phyloP scores from a whole-genome alignment of 2,329 filamentous ascomycete genomes.

The Cucurbitaria berberidis region DNA sequence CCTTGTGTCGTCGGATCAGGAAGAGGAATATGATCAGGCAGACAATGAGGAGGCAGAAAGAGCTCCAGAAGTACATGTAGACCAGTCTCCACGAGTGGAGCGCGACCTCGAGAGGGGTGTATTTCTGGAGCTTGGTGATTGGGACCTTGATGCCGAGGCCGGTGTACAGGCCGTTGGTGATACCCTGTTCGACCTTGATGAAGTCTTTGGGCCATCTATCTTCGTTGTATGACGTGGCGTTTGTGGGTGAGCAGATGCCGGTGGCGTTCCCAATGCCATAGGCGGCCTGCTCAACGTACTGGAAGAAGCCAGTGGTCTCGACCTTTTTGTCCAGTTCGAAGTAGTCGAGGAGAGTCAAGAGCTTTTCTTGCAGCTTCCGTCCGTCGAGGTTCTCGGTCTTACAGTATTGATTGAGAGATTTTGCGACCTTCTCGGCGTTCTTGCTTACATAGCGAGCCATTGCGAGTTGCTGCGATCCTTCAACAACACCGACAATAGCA shows the following conservation, averaged over 20 bases:
- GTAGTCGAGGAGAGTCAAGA: constrained; percentile 32
- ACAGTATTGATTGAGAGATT: constrained; percentile 50
- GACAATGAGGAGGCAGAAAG: constrained; percentile 46
- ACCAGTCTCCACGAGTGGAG: constrained; percentile 39
- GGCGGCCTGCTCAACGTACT: constrained; percentile 17
- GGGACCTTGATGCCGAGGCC: constrained; percentile 45
- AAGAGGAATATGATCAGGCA: constrained; percentile 48
- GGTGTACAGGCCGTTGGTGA: constrained; percentile 41
- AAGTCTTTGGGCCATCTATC: constrained; percentile 29
- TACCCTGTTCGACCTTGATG: constrained; percentile 21
- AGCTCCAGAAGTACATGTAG: constrained; percentile 49
- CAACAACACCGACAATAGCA: constrained; percentile 67
- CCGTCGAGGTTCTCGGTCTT: constrained; percentile 37
- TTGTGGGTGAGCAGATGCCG: constrained; percentile 36
- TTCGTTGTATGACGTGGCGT: constrained; percentile 20
- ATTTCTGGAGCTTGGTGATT: constrained; percentile 31
- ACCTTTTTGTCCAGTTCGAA: constrained; percentile 41
- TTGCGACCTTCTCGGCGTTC: constrained; percentile 50
- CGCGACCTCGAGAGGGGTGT: constrained; percentile 34
- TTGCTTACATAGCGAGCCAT: constrained; percentile 55
- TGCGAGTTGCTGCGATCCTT: constrained; percentile 65
- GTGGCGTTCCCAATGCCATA: constrained; percentile 39
- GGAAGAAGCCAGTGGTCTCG: constrained; percentile 30
- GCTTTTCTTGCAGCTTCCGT: constrained; percentile 34
- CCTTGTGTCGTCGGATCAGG: constrained; percentile 49